Conservation (phyloP, 345 rosid species). For the Bretschneidera sinensis region DNA sequence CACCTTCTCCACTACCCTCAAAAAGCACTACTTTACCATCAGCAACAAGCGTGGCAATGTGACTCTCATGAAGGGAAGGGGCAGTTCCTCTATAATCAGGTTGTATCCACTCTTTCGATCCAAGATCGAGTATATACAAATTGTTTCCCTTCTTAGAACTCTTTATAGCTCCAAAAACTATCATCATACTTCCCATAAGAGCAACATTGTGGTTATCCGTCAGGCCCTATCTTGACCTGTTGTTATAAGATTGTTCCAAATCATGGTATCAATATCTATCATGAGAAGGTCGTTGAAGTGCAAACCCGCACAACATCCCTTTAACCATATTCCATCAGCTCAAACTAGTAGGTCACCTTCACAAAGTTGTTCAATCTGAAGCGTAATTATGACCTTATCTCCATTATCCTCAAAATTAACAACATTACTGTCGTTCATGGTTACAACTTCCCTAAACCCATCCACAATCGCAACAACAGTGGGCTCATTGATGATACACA, state of each 20-base stretch:
- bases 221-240: constrained; percentile 67
- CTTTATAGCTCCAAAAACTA: constrained; percentile 71
- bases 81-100: constrained; percentile 43
- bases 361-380: too few relatives aligned
- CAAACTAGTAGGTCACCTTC: too few relatives aligned
- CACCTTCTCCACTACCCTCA: constrained; percentile 83
- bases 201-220: constrained; percentile 75
- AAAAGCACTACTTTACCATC: constrained; percentile 48
- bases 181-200: constrained; percentile 50
- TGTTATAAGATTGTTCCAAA: constrained; percentile 46
- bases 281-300: constrained; percentile 65
- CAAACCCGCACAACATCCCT: constrained; percentile 77
- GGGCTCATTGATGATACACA: too few relatives aligned
- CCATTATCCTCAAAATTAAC: too few relatives aligned
- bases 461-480: too few relatives aligned
- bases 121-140: constrained; percentile 54
- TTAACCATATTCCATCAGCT: too few relatives aligned
- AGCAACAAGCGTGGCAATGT: constrained; percentile 56
- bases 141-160: constrained; percentile 66
- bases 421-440: too few relatives aligned
- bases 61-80: constrained; percentile 68
- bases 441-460: too few relatives aligned
- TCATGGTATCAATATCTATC: constrained; percentile 48
- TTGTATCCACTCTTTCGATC: constrained; percentile 47
- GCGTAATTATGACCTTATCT: too few relatives aligned